phyloP scores from a whole-genome alignment of 2,329 filamentous ascomycete species.

The Cercospora citrullina region DNA sequence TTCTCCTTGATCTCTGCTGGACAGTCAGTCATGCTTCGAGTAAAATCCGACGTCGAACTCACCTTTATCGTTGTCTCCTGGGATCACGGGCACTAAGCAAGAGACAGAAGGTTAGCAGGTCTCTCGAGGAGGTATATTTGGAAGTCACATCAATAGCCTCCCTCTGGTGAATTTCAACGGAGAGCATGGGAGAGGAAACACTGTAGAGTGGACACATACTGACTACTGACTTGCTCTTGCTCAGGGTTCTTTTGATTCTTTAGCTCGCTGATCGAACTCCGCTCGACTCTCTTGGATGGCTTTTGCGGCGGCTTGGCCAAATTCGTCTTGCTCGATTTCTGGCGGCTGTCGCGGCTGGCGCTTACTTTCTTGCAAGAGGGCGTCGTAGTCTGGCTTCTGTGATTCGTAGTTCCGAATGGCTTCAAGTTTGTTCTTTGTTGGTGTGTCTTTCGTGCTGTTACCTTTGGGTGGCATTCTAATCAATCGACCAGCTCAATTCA shows the following conservation, averaged over 20 bases:
- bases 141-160: not conserved
- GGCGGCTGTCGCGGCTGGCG: conserved; percentile 2
- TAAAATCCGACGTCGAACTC: not conserved
- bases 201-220: conserved; percentile 3
- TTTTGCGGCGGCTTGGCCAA: conserved; percentile 1
- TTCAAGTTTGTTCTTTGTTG: not conserved
- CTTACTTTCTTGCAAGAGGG: not conserved
- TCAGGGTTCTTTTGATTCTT: not conserved
- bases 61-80: conserved; percentile 29
- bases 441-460: not conserved
- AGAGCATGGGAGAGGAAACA: not conserved
- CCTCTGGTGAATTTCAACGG: not conserved
- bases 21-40: not conserved
- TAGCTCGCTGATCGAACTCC: not conserved
- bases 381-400: not conserved
- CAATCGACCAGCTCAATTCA: not conserved
- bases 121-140: not conserved
- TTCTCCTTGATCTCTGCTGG: conserved; percentile 27
- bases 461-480: not conserved
- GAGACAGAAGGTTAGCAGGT: not conserved
- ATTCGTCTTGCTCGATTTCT: not conserved
- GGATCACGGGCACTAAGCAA: conserved; percentile 25
- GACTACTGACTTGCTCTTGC: not conserved
- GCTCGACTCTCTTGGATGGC: conserved; percentile 5
- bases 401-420: conserved; percentile 1